Conservation (phyloP, 805 yeast genomes). For the Pichia heedii region DNA sequence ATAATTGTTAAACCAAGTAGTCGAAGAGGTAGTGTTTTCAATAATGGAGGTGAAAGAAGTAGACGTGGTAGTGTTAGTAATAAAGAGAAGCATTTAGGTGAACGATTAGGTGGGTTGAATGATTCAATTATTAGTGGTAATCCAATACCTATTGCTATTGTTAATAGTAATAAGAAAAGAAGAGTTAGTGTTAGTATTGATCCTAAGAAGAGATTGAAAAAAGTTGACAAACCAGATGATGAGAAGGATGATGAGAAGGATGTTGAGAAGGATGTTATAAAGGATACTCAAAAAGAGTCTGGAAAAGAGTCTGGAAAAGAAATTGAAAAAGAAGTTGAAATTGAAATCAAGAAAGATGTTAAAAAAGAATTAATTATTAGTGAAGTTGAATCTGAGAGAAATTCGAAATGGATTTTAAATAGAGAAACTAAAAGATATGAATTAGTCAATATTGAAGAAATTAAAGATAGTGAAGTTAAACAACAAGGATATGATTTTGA, state of each 20-base stretch:
- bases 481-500: conserved; percentile 9
- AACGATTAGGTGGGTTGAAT: conserved; percentile 4
- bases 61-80: conserved; percentile 2
- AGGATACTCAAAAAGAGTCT: background rate
- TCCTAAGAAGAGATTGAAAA: background rate
- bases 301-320: background rate
- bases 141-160: conserved; percentile 8
- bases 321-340: background rate
- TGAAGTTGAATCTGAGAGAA: conserved; percentile 2
- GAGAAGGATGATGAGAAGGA: conserved; percentile 4
- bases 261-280: background rate
- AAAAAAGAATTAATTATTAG: background rate
- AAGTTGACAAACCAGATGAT: background rate
- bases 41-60: background rate
- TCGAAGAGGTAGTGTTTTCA: background rate
- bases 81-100: background rate
- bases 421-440: conserved; percentile 2
- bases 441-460: conserved; percentile 2
- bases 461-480: conserved; percentile 5
- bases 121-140: background rate
- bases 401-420: conserved; percentile 10
- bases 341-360: background rate
- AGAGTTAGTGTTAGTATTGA: conserved; percentile 30
- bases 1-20: background rate
- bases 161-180: conserved; percentile 10